A percentile compares a stretch with the other conserved stretches of the same genome.
These are phyloP conservation scores for Grigorovia humatica DNA, from an alignment of 805 yeast species.

Conservation along the genomic window DNA sequence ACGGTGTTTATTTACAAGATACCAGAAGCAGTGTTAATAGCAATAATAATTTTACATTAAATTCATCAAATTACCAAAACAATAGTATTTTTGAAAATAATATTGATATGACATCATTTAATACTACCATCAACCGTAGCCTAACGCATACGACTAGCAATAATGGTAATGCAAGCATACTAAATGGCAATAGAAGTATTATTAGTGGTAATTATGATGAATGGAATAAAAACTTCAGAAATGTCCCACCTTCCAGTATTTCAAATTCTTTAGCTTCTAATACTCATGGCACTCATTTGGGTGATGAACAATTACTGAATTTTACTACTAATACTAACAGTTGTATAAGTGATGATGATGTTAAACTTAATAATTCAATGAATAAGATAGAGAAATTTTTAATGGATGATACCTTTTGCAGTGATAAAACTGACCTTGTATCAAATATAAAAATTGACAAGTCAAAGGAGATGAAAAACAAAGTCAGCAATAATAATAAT, in stretches of 20 bases:
- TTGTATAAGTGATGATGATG: neutral
- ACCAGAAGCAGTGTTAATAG: neutral
- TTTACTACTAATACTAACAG: too few species aligned
- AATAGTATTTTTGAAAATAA: neutral
- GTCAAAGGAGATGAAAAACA: too few species aligned
- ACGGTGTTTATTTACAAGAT: neutral
- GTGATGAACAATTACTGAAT: neutral
- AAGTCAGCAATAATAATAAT: too few species aligned
- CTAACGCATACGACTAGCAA: neutral
- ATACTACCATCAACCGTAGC: neutral
- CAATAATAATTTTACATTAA: neutral
- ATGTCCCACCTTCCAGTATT: neutral
- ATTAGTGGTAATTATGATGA: neutral
- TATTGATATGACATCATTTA: neutral
- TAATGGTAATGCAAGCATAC: neutral
- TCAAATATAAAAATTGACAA: too few species aligned
- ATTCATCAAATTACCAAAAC: neutral
- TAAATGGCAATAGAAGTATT: neutral
- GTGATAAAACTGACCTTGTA: neutral
- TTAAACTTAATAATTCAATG: neutral
- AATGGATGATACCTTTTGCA: neutral
- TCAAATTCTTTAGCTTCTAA: neutral
- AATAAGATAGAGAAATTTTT: neutral
- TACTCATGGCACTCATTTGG: neutral
- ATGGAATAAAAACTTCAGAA: neutral